Percentiles rank a stretch among this genome's conserved stretches.
Evolutionary conservation across 1,284 basidiomycete genomes (phyloP).

Genomic region (Cystobasidium slooffiae): DNA sequence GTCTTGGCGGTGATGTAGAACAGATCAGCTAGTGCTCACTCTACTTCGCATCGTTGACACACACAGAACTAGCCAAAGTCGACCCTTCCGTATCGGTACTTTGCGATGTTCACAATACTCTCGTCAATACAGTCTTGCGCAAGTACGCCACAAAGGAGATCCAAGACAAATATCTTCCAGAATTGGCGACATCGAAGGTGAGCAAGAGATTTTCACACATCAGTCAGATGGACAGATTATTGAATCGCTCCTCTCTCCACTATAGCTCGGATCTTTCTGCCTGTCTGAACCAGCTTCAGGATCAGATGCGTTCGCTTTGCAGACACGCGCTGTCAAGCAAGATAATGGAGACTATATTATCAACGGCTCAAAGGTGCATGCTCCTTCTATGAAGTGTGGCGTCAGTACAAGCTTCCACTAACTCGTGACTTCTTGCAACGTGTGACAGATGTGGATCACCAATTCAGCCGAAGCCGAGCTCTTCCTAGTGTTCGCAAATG

Average conservation of each 20-base stretch:
- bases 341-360: conserved; percentile 71
- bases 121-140: conserved; percentile 90
- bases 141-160: conserved; percentile 83
- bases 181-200: conserved; percentile 77
- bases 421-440: too few relatives aligned
- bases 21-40: not conserved
- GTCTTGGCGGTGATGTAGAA: not conserved
- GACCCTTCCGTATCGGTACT: conserved; percentile 96
- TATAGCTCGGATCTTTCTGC: conserved; percentile 91
- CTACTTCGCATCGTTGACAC: not conserved
- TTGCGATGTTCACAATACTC: conserved; percentile 97
- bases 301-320: conserved; percentile 95
- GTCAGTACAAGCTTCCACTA: conserved; percentile 52
- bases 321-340: conserved; percentile 87
- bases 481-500: conserved; percentile 85
- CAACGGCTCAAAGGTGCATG: conserved; percentile 91
- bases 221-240: not conserved
- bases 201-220: conserved; percentile 47
- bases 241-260: conserved; percentile 3
- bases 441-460: conserved; percentile 84
- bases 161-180: conserved; percentile 85
- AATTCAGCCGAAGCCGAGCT: conserved; percentile 96
- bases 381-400: conserved; percentile 51
- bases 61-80: conserved; percentile 82
- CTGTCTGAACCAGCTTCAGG: conserved; percentile 91